Evolutionary conservation across 169 alveolate species (phyloP).

Genomic region (Plasmodium yoelii): DNA sequence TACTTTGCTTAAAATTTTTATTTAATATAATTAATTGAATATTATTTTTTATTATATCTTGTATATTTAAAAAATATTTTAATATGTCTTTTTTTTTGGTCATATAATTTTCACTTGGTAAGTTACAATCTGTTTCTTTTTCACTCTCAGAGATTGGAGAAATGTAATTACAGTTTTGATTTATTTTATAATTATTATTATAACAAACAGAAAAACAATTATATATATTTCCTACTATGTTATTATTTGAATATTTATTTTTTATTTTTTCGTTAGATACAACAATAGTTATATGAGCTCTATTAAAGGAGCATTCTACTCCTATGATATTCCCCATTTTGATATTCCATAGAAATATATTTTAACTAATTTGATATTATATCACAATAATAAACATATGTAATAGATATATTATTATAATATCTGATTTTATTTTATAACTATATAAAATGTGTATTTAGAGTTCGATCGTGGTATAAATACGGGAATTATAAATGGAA

Average conservation of each 20-base stretch:
- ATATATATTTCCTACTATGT: neutral
- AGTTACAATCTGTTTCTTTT: neutral
- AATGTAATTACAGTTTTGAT: neutral
- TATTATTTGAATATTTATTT: neutral
- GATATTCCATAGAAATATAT: neutral
- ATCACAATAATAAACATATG: no score
- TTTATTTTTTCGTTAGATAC: conserved; percentile 19
- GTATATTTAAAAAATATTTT: conserved; percentile 10
- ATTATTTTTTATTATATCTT: conserved; percentile 17
- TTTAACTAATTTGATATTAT: no score
- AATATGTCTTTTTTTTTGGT: conserved; percentile 33
- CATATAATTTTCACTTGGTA: neutral
- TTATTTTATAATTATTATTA: neutral
- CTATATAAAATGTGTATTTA: no score
- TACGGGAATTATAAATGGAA: no score
- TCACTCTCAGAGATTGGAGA: neutral
- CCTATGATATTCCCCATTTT: conserved; percentile 57
- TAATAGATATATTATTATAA: no score
- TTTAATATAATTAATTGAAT: conserved; percentile 6
- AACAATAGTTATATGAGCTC: conserved; percentile 26
- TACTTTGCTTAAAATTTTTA: conserved; percentile 11
- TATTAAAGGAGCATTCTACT: conserved; percentile 41
- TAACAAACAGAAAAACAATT: no score
- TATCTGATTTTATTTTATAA: no score
- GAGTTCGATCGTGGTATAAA: no score